Evolutionary conservation across 345 rosid genomes (phyloP).

Genomic region (Erodium maritimum): DNA sequence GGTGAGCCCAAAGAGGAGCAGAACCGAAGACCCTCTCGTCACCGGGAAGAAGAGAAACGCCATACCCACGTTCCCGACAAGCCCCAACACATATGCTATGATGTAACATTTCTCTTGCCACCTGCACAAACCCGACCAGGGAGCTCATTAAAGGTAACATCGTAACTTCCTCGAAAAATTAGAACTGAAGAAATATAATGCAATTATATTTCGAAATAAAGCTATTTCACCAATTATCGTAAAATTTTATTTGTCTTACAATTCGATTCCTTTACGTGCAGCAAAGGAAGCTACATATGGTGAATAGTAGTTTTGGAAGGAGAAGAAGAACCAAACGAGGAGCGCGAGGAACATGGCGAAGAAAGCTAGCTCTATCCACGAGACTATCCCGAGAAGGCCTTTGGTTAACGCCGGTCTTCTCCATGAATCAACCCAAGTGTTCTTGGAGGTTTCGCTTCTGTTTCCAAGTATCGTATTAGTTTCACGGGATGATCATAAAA

Average conservation of each 20-base stretch:
- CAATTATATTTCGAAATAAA: no score
- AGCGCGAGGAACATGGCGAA: conserved; percentile 24
- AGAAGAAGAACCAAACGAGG: conserved; percentile 22
- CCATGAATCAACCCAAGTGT: conserved; percentile 12
- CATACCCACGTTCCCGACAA: conserved; percentile 27
- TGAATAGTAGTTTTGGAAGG: conserved; percentile 17
- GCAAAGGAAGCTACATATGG: conserved; percentile 9
- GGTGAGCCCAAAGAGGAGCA: conserved; percentile 30
- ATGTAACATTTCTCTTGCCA: conserved; percentile 20
- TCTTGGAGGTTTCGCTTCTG: conserved; percentile 1
- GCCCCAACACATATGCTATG: conserved; percentile 12
- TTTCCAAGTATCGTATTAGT: no score
- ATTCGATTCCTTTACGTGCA: not conserved
- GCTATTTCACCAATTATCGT: no score
- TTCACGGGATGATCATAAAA: no score
- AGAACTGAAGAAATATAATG: no score
- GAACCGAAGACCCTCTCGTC: conserved; percentile 31
- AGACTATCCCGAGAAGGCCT: conserved; percentile 37
- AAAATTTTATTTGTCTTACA: not conserved
- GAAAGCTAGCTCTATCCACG: conserved; percentile 27
- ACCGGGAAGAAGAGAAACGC: conserved; percentile 37
- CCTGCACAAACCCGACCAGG: conserved; percentile 11
- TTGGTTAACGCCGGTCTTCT: conserved; percentile 24
- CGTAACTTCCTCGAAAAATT: no score
- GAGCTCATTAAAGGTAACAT: no score